Percentiles rank a stretch among this genome's conserved stretches.
phyloP scores from a whole-genome alignment of 73 alveolate species.

The Paramecium tetraurelia region DNA sequence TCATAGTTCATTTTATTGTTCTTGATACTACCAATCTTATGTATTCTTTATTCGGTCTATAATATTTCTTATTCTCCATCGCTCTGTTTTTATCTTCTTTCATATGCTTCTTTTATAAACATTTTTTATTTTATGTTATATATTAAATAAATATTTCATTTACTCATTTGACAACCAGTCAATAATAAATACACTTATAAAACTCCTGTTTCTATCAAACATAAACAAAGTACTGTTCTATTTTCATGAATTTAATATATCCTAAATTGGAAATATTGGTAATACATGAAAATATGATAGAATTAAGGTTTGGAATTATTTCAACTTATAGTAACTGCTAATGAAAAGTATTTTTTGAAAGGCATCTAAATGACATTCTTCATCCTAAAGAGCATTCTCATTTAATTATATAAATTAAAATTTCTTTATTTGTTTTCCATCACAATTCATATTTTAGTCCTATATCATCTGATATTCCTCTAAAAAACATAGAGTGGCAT shows the following conservation, averaged over 20 bases:
- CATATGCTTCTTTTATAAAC: conserved; percentile 64
- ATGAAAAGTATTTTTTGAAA: no score
- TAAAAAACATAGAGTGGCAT: not conserved
- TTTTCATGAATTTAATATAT: no score
- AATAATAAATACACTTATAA: not conserved
- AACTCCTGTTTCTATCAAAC: not conserved
- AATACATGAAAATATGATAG: no score
- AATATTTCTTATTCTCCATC: conserved; percentile 42
- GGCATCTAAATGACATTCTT: no score
- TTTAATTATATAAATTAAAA: no score
- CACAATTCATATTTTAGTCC: no score
- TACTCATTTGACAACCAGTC: not conserved
- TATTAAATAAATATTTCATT: not conserved
- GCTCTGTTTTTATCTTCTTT: conserved; percentile 45
- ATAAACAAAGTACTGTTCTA: not conserved
- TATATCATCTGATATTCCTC: not conserved
- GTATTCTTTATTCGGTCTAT: conserved; percentile 40
- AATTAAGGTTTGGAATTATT: no score
- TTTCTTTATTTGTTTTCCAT: no score
- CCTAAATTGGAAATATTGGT: not conserved
- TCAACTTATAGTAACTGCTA: no score
- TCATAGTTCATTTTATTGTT: conserved; percentile 55
- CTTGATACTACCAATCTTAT: conserved; percentile 58
- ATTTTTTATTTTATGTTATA: conserved; percentile 2
- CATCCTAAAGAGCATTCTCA: no score